Evolutionary conservation across 192 early-diverging fungal genomes (phyloP).

Genomic region (Chytriomyces hyalinus): DNA sequence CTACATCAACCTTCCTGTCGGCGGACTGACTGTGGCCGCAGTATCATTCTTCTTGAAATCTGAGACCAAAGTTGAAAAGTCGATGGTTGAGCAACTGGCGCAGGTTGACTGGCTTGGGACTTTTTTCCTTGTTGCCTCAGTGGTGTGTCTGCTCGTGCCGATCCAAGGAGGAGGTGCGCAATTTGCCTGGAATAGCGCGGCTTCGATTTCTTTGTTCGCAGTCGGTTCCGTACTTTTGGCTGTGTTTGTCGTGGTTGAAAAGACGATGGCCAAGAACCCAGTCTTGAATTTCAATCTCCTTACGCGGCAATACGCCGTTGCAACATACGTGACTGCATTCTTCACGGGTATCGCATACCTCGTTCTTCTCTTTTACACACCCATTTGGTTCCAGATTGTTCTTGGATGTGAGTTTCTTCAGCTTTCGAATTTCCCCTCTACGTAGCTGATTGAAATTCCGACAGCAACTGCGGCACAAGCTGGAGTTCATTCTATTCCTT

Average conservation of each 20-base stretch:
- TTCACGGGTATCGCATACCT: constrained; percentile 48
- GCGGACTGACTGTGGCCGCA: constrained; percentile 61
- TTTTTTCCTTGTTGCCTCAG: constrained; percentile 48
- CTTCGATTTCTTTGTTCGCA: constrained; percentile 66
- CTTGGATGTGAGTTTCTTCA: constrained; percentile 45
- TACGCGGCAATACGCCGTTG: constrained; percentile 42
- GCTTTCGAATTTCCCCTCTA: not conserved
- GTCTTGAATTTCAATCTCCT: constrained; percentile 67
- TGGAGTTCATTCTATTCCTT: constrained; percentile 73
- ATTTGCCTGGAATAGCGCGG: constrained; percentile 60
- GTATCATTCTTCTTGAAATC: constrained; percentile 61
- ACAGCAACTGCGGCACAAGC: constrained; percentile 67
- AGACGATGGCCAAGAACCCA: constrained; percentile 61
- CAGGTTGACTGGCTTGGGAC: constrained; percentile 69
- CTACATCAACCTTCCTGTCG: constrained; percentile 74
- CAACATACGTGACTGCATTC: constrained; percentile 27
- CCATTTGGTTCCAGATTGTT: constrained; percentile 76
- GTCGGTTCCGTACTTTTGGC: constrained; percentile 62
- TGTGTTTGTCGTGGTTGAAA: constrained; percentile 67
- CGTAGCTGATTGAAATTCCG: constrained; percentile 67
- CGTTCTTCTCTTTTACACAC: constrained; percentile 35
- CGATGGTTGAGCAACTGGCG: constrained; percentile 48
- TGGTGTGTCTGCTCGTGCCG: constrained; percentile 61
- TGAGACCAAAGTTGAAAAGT: constrained; percentile 33
- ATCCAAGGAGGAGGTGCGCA: constrained; percentile 71